A percentile compares a stretch with the other conserved stretches of the same genome.
Evolutionary conservation across 2,329 filamentous ascomycete species (phyloP).

Genomic region (Alternaria postmessia): DNA sequence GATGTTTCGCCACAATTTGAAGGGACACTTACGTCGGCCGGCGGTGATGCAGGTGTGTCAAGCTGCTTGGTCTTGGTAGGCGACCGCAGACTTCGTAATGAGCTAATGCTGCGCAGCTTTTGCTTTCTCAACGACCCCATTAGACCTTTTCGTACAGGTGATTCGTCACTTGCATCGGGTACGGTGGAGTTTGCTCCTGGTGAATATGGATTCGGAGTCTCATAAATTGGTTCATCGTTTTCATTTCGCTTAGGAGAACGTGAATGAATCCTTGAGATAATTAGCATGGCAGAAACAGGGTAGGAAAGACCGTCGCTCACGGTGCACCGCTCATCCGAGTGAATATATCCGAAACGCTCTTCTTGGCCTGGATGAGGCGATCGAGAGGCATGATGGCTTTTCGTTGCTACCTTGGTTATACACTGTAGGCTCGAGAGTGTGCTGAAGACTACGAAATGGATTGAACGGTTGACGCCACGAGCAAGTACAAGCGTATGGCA

Average conservation of each 20-base stretch:
- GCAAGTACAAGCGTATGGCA: background rate
- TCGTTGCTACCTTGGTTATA: conserved; percentile 14
- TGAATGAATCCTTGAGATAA: background rate
- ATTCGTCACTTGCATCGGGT: conserved; percentile 17
- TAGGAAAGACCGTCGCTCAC: background rate
- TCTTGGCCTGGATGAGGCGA: conserved; percentile 39
- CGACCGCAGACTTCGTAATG: conserved; percentile 34
- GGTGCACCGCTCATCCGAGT: conserved; percentile 10
- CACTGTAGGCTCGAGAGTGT: background rate
- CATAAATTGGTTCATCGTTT: conserved; percentile 16
- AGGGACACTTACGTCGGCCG: background rate
- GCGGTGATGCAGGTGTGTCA: conserved; percentile 8
- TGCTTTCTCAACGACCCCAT: conserved; percentile 36
- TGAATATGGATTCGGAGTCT: conserved; percentile 23
- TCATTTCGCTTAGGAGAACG: conserved; percentile 13
- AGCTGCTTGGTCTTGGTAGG: conserved; percentile 27
- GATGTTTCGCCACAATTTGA: background rate
- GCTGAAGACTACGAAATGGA: background rate
- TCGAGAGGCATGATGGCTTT: conserved; percentile 36
- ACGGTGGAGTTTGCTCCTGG: background rate
- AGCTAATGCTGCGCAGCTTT: conserved; percentile 37
- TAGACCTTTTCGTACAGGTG: conserved; percentile 35
- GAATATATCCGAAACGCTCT: conserved; percentile 42
- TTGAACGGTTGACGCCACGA: background rate
- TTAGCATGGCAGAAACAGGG: conserved; percentile 6